Percentiles rank a stretch among this genome's conserved stretches.
These are phyloP conservation scores for Plantago lanceolata DNA, from an alignment of 305 asterid genomes.

Conservation along the genomic window DNA sequence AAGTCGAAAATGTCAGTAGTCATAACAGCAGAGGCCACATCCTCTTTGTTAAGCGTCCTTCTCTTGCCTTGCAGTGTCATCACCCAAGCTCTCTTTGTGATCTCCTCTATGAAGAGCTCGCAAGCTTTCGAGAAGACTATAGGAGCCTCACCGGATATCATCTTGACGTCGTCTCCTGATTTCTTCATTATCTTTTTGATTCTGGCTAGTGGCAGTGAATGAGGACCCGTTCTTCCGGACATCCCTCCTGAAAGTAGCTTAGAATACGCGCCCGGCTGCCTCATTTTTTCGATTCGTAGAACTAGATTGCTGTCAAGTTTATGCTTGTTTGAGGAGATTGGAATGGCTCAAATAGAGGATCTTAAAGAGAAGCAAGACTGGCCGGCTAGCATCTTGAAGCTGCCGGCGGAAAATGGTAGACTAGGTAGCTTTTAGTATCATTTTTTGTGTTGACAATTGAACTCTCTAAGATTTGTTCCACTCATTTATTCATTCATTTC, in stretches of 20 bases:
- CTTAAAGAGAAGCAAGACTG: background rate
- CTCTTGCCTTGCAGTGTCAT: conserved; percentile 53
- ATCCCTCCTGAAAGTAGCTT: conserved; percentile 49
- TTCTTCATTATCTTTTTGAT: conserved; percentile 87
- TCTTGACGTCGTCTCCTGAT: conserved; percentile 66
- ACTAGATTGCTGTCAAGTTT: background rate
- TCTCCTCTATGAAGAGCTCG: conserved; percentile 63
- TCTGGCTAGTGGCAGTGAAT: conserved; percentile 69
- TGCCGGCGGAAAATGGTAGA: conserved; percentile 32
- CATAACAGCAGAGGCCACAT: conserved; percentile 67
- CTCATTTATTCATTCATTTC: background rate
- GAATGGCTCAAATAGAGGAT: conserved; percentile 6
- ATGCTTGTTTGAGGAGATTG: background rate
- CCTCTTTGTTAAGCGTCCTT: conserved; percentile 62
- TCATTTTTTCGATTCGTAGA: conserved; percentile 27
- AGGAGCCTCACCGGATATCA: conserved; percentile 85
- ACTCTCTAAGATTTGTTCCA: background rate
- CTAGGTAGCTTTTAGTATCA: background rate
- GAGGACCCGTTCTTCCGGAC: conserved; percentile 56
- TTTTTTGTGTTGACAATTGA: background rate
- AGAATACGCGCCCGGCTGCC: conserved; percentile 69
- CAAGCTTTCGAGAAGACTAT: conserved; percentile 70
- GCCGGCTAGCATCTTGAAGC: conserved; percentile 32
- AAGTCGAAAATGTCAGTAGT: conserved; percentile 71
- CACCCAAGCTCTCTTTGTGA: conserved; percentile 65